Percentiles rank a stretch among this genome's conserved stretches.
Conservation (phyloP, 108 stramenopile genomes). For the Epipyxis sp. region DNA sequence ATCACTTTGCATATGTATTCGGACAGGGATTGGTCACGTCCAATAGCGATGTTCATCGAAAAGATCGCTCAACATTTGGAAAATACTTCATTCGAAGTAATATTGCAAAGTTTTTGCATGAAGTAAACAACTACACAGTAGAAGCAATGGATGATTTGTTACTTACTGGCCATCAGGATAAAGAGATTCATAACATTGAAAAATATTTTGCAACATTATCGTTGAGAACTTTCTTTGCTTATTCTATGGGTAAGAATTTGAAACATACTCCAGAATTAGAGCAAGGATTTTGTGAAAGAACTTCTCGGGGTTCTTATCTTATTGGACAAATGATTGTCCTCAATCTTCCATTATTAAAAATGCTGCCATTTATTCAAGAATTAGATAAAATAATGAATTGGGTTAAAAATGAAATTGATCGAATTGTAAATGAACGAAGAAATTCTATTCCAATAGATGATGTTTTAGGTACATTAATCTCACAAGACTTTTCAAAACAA, state of each 20-base stretch:
- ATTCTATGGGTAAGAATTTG: not conserved
- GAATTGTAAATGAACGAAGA: not conserved
- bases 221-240: conserved; percentile 27
- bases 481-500: conserved; percentile 13
- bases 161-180: not conserved
- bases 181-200: conserved; percentile 31
- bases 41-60: conserved; percentile 37
- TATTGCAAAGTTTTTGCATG: conserved; percentile 19
- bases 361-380: conserved; percentile 32
- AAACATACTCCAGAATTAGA: not conserved
- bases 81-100: conserved; percentile 36
- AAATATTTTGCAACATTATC: conserved; percentile 38
- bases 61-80: conserved; percentile 31
- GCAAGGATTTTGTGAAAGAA: conserved; percentile 1
- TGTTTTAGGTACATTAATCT: conserved; percentile 34
- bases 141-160: not conserved
- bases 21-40: conserved; percentile 48
- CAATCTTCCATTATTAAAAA: conserved; percentile 28
- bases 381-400: not conserved
- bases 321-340: conserved; percentile 40
- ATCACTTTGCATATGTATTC: conserved; percentile 40
- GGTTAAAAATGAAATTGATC: not conserved
- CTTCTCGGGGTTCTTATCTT: conserved; percentile 33
- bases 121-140: not conserved
- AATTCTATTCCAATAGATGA: conserved; percentile 33